Percentiles rank a stretch among this genome's conserved stretches.
These are phyloP conservation scores for Eutrema heterophyllum DNA, from an alignment of 345 rosid genomes.

Conservation along the genomic window DNA sequence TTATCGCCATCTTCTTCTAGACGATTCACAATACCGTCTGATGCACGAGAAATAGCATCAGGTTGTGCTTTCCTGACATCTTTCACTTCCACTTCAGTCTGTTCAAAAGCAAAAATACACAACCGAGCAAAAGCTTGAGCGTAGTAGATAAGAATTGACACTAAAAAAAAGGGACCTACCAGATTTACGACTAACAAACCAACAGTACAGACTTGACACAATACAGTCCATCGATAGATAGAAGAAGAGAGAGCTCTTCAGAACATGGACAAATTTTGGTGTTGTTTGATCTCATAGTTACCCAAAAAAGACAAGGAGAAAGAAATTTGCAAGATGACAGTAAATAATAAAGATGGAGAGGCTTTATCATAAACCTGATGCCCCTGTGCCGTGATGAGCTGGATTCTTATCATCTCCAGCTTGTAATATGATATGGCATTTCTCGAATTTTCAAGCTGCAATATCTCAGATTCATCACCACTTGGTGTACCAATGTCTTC, in stretches of 20 bases:
- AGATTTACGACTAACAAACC: neutral
- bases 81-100: conserved; percentile 67
- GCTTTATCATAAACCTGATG: conserved; percentile 47
- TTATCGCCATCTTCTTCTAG: conserved; percentile 64
- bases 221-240: neutral
- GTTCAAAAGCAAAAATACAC: conserved; percentile 17
- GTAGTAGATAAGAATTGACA: neutral
- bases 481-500: conserved; percentile 40
- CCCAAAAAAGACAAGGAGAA: neutral
- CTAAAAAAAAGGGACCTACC: neutral
- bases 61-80: conserved; percentile 65
- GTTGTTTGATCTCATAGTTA: neutral
- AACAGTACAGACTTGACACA: neutral
- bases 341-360: neutral
- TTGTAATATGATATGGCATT: conserved; percentile 63
- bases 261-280: neutral
- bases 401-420: conserved; percentile 74
- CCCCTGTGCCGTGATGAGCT: conserved; percentile 71
- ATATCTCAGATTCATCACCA: conserved; percentile 37
- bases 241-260: neutral
- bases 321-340: neutral
- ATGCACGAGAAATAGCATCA: conserved; percentile 67
- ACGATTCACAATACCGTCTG: conserved; percentile 52
- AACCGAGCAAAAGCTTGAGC: conserved; percentile 23
- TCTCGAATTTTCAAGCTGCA: conserved; percentile 34